A percentile compares a stretch with the other conserved stretches of the same genome.
phyloP scores from a whole-genome alignment of 73 alveolate genomes.

The Paramecium tetraurelia region DNA sequence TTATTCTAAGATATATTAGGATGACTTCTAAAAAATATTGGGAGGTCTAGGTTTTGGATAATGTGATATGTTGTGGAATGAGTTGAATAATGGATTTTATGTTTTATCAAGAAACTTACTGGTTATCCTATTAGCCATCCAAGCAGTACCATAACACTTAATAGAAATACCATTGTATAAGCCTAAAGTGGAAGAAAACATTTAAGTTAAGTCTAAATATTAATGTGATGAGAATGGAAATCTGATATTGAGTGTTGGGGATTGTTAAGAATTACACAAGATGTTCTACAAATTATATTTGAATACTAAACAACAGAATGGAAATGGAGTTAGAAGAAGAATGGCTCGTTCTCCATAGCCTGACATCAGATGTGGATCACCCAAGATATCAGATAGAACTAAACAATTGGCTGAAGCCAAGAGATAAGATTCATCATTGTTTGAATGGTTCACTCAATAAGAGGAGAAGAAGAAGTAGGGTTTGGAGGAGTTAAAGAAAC shows the following conservation, averaged over 20 bases:
- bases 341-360: constrained; percentile 31
- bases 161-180: constrained; percentile 37
- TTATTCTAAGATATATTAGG: constrained; percentile 4
- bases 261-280: constrained; percentile 17
- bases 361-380: constrained; percentile 10
- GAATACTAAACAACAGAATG: constrained; percentile 2
- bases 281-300: background rate
- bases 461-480: background rate
- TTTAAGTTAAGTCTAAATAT: background rate
- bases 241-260: background rate
- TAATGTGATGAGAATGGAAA: constrained; percentile 43
- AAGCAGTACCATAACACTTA: constrained; percentile 20
- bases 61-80: constrained; percentile 32
- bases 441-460: constrained; percentile 20
- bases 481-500: background rate
- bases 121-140: background rate
- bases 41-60: constrained; percentile 5
- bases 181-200: constrained; percentile 29
- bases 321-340: constrained; percentile 38
- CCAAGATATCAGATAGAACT: constrained; percentile 16
- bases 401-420: constrained; percentile 4
- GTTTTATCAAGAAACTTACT: constrained; percentile 10
- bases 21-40: background rate
- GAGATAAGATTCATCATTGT: background rate
- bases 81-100: constrained; percentile 15